A percentile compares a stretch with the other conserved stretches of the same genome.
Evolutionary conservation across 192 early-diverging fungal species (phyloP).

Genomic region (Coemansia sp.): DNA sequence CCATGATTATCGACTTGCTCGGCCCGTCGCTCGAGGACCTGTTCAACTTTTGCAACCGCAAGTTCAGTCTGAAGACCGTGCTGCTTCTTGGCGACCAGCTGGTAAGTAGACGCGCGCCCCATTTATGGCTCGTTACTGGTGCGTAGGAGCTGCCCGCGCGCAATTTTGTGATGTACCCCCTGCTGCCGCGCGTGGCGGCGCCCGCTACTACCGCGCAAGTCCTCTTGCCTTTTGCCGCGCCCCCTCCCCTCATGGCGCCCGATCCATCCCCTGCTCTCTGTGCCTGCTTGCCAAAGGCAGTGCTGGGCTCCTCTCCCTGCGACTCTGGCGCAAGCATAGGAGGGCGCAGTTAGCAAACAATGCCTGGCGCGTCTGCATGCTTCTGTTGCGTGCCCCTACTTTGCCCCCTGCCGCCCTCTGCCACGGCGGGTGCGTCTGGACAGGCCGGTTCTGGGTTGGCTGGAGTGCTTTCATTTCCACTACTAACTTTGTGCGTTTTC

Average conservation of each 20-base stretch:
- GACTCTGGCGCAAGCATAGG: too few species aligned
- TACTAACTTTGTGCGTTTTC: slow-evolving; percentile 1
- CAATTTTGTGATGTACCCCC: slow-evolving; percentile 1
- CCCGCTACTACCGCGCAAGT: background rate
- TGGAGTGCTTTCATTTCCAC: background rate
- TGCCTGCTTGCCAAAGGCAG: too few species aligned
- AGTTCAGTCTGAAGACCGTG: slow-evolving; percentile 85
- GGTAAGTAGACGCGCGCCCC: slow-evolving; percentile 31
- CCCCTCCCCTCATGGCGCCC: background rate
- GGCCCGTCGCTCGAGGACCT: slow-evolving; percentile 90
- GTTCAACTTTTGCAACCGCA: slow-evolving; percentile 85
- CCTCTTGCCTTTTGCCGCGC: background rate
- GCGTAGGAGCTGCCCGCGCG: background rate
- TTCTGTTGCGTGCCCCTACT: background rate
- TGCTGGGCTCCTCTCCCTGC: too few species aligned
- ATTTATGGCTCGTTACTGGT: slow-evolving; percentile 7
- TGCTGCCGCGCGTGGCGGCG: background rate
- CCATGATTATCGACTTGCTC: slow-evolving; percentile 83
- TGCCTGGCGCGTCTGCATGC: slow-evolving; percentile 5
- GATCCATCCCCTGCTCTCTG: too few species aligned
- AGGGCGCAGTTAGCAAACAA: background rate
- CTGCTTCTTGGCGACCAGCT: slow-evolving; percentile 82
- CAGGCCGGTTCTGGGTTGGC: background rate
- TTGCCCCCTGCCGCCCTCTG: too few species aligned
- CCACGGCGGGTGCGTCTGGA: too few species aligned